These are phyloP conservation scores for Ogataea chonburiensis DNA, from an alignment of 805 yeast species.

Conservation along the genomic window DNA sequence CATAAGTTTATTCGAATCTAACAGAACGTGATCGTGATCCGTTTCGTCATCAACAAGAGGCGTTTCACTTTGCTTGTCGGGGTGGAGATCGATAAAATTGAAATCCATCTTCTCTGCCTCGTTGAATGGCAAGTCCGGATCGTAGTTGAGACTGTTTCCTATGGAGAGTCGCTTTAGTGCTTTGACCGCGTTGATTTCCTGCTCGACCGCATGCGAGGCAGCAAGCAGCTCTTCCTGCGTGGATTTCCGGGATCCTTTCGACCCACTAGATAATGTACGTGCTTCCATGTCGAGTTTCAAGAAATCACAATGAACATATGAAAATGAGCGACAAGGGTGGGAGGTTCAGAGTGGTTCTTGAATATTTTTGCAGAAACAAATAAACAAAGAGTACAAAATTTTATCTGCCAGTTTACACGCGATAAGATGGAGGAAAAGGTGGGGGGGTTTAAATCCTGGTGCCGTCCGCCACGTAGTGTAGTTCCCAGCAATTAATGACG, in stretches of 20 bases:
- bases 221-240: constrained; percentile 41
- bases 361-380: constrained; percentile 11
- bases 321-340: constrained; percentile 12
- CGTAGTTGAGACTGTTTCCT: constrained; percentile 58
- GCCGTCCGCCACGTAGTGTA: not conserved
- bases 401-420: constrained; percentile 10
- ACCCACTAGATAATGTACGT: constrained; percentile 5
- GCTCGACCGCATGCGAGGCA: constrained; percentile 77
- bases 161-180: constrained; percentile 72
- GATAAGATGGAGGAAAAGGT: constrained; percentile 4
- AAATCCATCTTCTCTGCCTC: constrained; percentile 27
- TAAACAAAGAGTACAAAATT: constrained; percentile 8
- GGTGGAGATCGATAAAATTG: constrained; percentile 18
- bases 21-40: constrained; percentile 23
- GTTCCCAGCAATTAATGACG: not conserved
- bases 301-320: constrained; percentile 10
- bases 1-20: constrained; percentile 50
- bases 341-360: constrained; percentile 10
- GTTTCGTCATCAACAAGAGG: constrained; percentile 11
- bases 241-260: constrained; percentile 27
- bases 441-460: constrained; percentile 1
- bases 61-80: constrained; percentile 9
- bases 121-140: constrained; percentile 64
- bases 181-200: constrained; percentile 69
- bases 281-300: constrained; percentile 4